phyloP scores from a whole-genome alignment of 2,329 filamentous ascomycete species.

The Thelonectria olida region DNA sequence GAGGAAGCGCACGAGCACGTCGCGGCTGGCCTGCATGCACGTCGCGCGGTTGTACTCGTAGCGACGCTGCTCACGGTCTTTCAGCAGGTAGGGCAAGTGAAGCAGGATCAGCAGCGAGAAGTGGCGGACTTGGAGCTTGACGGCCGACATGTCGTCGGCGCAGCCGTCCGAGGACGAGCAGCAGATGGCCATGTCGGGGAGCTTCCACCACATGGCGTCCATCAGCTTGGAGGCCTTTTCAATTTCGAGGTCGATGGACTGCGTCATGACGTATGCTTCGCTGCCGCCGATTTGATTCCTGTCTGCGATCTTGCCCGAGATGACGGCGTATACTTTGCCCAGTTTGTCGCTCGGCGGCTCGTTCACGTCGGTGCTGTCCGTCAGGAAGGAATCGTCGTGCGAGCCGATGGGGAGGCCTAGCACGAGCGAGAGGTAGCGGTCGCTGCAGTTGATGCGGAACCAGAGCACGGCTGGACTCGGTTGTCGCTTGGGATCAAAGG shows the following conservation, averaged over 20 bases:
- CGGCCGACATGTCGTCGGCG: slow-evolving; percentile 37
- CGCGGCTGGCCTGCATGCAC: slow-evolving; percentile 60
- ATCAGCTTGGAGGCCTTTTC: slow-evolving; percentile 53
- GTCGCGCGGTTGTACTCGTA: slow-evolving; percentile 55
- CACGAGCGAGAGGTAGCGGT: slow-evolving; percentile 61
- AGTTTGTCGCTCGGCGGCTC: slow-evolving; percentile 54
- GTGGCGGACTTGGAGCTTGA: slow-evolving; percentile 61
- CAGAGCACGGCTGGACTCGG: slow-evolving; percentile 49
- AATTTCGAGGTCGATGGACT: slow-evolving; percentile 58
- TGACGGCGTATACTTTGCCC: slow-evolving; percentile 54
- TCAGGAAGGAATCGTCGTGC: slow-evolving; percentile 50
- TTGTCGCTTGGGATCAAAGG: slow-evolving; percentile 42
- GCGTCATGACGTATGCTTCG: slow-evolving; percentile 51
- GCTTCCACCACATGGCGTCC: slow-evolving; percentile 59
- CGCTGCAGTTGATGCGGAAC: slow-evolving; percentile 59
- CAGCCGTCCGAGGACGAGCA: slow-evolving; percentile 30
- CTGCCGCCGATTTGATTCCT: slow-evolving; percentile 51
- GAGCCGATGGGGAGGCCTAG: slow-evolving; percentile 59
- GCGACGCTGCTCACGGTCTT: slow-evolving; percentile 52
- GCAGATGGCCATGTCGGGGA: slow-evolving; percentile 39
- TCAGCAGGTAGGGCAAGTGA: slow-evolving; percentile 65
- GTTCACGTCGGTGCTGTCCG: slow-evolving; percentile 33
- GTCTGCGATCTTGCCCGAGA: slow-evolving; percentile 57
- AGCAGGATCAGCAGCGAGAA: slow-evolving; percentile 61
- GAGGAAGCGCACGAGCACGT: slow-evolving; percentile 59